These are phyloP conservation scores for Quercus mongolica DNA, from an alignment of 306 rosid genomes.

Conservation along the genomic window DNA sequence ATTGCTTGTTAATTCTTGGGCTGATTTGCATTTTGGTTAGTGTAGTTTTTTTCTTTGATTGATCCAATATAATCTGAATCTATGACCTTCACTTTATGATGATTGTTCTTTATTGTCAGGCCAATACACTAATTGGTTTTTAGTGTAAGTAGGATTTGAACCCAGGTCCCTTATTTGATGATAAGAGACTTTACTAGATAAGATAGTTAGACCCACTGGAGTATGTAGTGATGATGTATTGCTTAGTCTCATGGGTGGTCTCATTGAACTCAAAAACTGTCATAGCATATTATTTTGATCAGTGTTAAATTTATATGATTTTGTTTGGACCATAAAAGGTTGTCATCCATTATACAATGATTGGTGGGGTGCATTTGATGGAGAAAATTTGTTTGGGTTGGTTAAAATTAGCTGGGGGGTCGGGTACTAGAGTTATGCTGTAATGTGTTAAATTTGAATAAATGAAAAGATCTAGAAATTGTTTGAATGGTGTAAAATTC, in stretches of 20 bases:
- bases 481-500: not conserved
- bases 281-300: not conserved
- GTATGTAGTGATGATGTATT: not conserved
- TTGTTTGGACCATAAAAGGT: not conserved
- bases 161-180: too few species aligned
- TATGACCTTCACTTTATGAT: accelerated
- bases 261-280: not conserved
- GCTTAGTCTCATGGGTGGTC: not conserved
- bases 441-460: not conserved
- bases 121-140: too few species aligned
- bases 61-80: too few species aligned
- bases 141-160: too few species aligned
- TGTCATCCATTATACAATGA: not conserved
- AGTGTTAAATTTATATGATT: not conserved
- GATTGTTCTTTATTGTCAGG: too few species aligned
- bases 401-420: too few species aligned
- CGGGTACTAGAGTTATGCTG: not conserved
- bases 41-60: not conserved
- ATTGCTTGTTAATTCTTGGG: not conserved
- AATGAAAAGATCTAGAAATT: not conserved
- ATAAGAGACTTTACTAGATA: too few species aligned
- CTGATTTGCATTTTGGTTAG: not conserved
- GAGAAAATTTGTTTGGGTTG: not conserved
- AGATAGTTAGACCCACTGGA: not conserved
- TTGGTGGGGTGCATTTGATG: not conserved